phyloP scores from a whole-genome alignment of 2,329 filamentous ascomycete species.

The Penicillium aurantiogriseum region DNA sequence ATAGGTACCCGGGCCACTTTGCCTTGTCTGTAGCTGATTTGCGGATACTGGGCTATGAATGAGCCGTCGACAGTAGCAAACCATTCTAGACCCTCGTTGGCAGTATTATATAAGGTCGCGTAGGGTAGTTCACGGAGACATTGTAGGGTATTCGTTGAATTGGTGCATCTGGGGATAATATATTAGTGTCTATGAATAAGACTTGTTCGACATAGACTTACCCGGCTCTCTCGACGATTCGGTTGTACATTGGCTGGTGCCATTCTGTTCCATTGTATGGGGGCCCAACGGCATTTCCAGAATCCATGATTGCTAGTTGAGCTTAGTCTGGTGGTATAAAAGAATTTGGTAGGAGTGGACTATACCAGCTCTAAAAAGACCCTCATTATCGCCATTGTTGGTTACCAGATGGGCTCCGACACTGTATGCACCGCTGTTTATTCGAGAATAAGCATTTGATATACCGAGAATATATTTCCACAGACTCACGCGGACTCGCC shows the following conservation, averaged over 20 bases:
- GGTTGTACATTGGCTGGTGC: conserved; percentile 35
- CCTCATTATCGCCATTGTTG: conserved; percentile 31
- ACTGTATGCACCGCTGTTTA: conserved; percentile 31
- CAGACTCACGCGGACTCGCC: conserved; percentile 35
- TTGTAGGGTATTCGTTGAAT: conserved; percentile 26
- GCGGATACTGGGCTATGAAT: conserved; percentile 55
- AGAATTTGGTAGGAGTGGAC: too few species aligned
- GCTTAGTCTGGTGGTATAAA: neutral
- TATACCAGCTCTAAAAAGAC: conserved; percentile 32
- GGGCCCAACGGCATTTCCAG: conserved; percentile 32
- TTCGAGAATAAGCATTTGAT: neutral
- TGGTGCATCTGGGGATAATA: conserved; percentile 22
- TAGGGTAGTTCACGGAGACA: conserved; percentile 32
- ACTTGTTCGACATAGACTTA: conserved; percentile 4
- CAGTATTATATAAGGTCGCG: conserved; percentile 21
- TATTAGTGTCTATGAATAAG: neutral
- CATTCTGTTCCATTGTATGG: conserved; percentile 36
- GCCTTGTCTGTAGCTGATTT: conserved; percentile 55
- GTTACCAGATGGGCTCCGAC: conserved; percentile 33
- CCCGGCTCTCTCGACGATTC: conserved; percentile 29
- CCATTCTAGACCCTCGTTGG: conserved; percentile 32
- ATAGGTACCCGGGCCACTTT: conserved; percentile 63
- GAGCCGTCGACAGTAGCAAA: conserved; percentile 54
- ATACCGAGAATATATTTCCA: neutral
- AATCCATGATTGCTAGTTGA: conserved; percentile 32